Conservation (phyloP, 1,284 basidiomycete genomes). For the Cryptococcus sp. region DNA sequence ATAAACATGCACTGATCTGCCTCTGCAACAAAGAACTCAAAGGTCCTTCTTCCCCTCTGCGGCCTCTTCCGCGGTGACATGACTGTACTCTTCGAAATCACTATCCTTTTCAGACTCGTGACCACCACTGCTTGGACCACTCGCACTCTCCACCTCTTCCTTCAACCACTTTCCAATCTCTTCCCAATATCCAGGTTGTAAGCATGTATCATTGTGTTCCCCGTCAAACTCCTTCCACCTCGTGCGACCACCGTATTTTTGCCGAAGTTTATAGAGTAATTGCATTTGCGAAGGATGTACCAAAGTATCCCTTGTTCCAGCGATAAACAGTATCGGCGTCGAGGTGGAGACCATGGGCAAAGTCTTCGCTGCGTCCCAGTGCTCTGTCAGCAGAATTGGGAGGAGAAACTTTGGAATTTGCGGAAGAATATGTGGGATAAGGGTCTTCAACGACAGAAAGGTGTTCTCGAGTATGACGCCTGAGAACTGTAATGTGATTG, state of each 20-base stretch:
- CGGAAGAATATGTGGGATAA: slow-evolving; percentile 81
- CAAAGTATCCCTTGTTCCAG: slow-evolving; percentile 74
- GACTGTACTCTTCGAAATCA: no score
- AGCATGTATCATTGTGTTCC: slow-evolving; percentile 73
- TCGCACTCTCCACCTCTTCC: slow-evolving; percentile 28
- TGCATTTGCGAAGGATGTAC: slow-evolving; percentile 85
- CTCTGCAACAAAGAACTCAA: no score
- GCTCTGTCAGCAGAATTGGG: slow-evolving; percentile 57
- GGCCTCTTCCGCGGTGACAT: no score
- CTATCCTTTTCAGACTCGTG: no score
- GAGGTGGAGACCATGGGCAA: slow-evolving; percentile 67
- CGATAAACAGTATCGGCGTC: slow-evolving; percentile 84
- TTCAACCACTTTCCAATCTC: slow-evolving; percentile 63
- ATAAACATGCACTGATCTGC: no score
- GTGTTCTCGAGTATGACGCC: slow-evolving; percentile 85
- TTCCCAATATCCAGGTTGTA: slow-evolving; percentile 67
- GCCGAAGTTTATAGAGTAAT: slow-evolving; percentile 65
- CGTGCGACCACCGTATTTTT: slow-evolving; percentile 52
- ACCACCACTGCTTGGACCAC: no score
- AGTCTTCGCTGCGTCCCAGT: slow-evolving; percentile 80
- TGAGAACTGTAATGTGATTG: slow-evolving; percentile 58
- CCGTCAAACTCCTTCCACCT: slow-evolving; percentile 62
- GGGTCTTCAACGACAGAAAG: slow-evolving; percentile 74
- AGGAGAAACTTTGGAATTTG: slow-evolving; percentile 63
- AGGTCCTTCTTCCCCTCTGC: no score